Conservation (phyloP, 2,329 filamentous ascomycete genomes). For the Stagonosporopsis rhizophila region DNA sequence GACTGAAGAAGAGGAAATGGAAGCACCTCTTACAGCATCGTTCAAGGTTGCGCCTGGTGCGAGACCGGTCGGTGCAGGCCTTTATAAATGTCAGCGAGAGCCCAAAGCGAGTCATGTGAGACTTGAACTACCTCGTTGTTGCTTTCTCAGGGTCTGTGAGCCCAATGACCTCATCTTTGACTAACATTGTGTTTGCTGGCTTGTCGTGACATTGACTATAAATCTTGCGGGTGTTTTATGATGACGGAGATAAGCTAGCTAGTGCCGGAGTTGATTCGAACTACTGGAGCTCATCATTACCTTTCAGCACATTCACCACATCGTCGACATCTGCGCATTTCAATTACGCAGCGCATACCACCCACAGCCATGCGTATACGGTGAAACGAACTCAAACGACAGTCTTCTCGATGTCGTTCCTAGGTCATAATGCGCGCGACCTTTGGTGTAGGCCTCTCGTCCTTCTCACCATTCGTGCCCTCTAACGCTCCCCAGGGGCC, state of each 20-base stretch:
- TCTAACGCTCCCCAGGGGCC: conserved; percentile 17
- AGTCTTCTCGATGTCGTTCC: conserved; percentile 9
- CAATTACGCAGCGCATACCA: neutral
- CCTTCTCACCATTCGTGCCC: neutral
- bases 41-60: conserved; percentile 29
- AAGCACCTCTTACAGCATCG: conserved; percentile 50
- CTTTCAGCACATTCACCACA: neutral
- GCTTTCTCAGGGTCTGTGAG: conserved; percentile 25
- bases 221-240: neutral
- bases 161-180: conserved; percentile 30
- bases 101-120: neutral
- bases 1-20: conserved; percentile 2
- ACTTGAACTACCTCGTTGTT: conserved; percentile 23
- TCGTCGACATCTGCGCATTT: neutral
- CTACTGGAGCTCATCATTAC: conserved; percentile 3
- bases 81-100: conserved; percentile 11
- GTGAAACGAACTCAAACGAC: neutral
- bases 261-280: conserved; percentile 22
- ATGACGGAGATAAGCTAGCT: conserved; percentile 29
- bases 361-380: conserved; percentile 8
- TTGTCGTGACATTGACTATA: neutral
- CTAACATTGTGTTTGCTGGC: conserved; percentile 16
- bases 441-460: conserved; percentile 9
- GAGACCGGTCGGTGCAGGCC: conserved; percentile 42
- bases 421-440: conserved; percentile 10